phyloP scores from a whole-genome alignment of 257 asterid species.

The Verbena officinalis region DNA sequence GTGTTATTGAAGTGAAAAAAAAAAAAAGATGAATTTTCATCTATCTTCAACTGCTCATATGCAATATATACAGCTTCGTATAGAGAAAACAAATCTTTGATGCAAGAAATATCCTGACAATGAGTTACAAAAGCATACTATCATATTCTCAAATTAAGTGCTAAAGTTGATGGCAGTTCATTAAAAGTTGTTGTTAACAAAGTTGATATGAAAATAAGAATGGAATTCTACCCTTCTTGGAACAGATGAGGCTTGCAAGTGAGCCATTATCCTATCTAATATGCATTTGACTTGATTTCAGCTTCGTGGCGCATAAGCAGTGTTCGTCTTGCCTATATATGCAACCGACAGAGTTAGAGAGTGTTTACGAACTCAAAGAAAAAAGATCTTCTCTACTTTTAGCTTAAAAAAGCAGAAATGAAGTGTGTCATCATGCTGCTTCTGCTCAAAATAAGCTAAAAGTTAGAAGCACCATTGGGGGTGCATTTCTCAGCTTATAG shows the following conservation, averaged over 20 bases:
- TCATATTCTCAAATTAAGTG: constrained; percentile 20
- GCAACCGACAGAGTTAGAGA: constrained; percentile 19
- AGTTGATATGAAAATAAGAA: constrained; percentile 21
- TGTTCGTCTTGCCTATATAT: constrained; percentile 84
- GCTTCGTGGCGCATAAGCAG: constrained; percentile 99
- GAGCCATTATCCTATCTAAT: constrained; percentile 98
- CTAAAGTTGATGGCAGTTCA: constrained; percentile 12
- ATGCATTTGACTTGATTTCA: constrained; percentile 92
- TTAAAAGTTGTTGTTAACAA: too few species aligned
- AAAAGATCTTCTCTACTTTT: too few species aligned
- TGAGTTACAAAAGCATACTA: constrained; percentile 22
- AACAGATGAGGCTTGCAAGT: constrained; percentile 86
- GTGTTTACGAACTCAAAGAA: too few species aligned
- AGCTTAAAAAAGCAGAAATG: too few species aligned
- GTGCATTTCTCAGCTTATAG: too few species aligned
- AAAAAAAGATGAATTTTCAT: constrained; percentile 79
- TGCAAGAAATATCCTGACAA: constrained; percentile 85
- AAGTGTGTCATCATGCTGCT: too few species aligned
- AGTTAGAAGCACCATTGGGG: too few species aligned
- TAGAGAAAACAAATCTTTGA: constrained; percentile 74
- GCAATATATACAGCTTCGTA: constrained; percentile 83
- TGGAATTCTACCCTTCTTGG: constrained; percentile 84
- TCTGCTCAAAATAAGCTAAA: too few species aligned
- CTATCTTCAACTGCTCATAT: constrained; percentile 83
- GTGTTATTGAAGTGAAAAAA: too few species aligned